These are phyloP conservation scores for Xylaria intraflava DNA, from an alignment of 495 filamentous ascomycete species.

Conservation along the genomic window DNA sequence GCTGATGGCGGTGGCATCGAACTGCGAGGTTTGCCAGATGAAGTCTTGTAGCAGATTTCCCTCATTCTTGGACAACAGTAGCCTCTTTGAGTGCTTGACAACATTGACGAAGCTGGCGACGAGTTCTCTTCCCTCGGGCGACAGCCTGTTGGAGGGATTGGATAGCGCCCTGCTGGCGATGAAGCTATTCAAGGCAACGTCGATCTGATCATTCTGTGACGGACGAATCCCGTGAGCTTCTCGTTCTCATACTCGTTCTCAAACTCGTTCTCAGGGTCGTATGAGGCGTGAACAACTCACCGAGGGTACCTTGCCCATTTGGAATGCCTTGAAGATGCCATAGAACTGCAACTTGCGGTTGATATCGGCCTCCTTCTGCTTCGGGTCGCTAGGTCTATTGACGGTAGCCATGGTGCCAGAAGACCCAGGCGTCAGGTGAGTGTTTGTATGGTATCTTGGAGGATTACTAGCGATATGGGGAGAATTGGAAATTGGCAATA, in stretches of 20 bases:
- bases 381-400: conserved; percentile 59
- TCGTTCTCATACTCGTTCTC: not conserved
- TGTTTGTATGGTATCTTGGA: not conserved
- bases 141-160: conserved; percentile 71
- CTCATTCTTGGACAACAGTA: conserved; percentile 92
- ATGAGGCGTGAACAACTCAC: conserved; percentile 44
- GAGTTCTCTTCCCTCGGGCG: conserved; percentile 68
- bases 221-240: conserved; percentile 24
- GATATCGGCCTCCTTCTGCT: conserved; percentile 61
- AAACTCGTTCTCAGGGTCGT: not conserved
- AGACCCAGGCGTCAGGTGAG: not conserved
- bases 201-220: conserved; percentile 79
- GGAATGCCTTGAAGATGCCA: conserved; percentile 84
- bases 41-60: conserved; percentile 94
- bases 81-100: conserved; percentile 77
- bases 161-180: conserved; percentile 59
- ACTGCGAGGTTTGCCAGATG: conserved; percentile 82
- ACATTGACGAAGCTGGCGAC: conserved; percentile 73
- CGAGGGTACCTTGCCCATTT: conserved; percentile 84
- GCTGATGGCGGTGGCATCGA: conserved; percentile 54
- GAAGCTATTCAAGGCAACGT: conserved; percentile 83
- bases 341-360: conserved; percentile 93
- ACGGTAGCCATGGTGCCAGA: conserved; percentile 36
- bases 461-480: not conserved
- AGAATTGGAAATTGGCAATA: not conserved